These are phyloP conservation scores for Aspergillus carlsbadensis DNA, from an alignment of 495 filamentous ascomycete species.

Conservation along the genomic window DNA sequence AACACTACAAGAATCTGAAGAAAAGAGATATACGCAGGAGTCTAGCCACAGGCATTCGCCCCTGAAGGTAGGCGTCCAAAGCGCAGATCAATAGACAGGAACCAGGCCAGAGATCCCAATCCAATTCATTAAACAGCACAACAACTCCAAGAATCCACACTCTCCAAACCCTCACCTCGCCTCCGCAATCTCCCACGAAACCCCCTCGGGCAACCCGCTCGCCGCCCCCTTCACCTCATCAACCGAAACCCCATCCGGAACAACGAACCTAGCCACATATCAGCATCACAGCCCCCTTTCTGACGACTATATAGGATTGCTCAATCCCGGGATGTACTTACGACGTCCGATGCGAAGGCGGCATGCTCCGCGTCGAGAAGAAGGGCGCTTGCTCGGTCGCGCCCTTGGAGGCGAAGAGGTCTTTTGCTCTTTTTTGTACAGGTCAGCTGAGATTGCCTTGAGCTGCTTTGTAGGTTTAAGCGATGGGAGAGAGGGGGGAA, in stretches of 20 bases:
- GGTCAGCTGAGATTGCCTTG: neutral
- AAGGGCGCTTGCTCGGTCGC: conserved; percentile 14
- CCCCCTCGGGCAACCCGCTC: conserved; percentile 16
- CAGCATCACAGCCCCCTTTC: neutral
- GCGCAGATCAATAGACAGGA: no score
- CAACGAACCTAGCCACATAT: neutral
- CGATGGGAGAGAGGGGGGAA: no score
- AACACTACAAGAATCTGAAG: no score
- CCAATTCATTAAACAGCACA: no score
- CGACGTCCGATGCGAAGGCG: conserved; percentile 17
- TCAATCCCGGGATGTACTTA: neutral
- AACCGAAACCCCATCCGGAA: conserved; percentile 10
- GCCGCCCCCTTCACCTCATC: conserved; percentile 12
- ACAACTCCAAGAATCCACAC: no score
- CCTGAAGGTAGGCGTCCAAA: no score
- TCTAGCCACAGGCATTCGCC: no score
- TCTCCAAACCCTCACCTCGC: no score
- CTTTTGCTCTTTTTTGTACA: neutral
- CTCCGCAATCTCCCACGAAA: conserved; percentile 15
- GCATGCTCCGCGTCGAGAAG: conserved; percentile 18
- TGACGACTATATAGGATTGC: no score
- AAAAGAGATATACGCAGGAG: no score
- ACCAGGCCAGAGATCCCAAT: no score
- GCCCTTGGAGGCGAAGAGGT: conserved; percentile 7
- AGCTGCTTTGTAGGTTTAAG: no score